Evolutionary conservation across 2,329 filamentous ascomycete species (phyloP).

Genomic region (Berkeleyomyces rouxiae): DNA sequence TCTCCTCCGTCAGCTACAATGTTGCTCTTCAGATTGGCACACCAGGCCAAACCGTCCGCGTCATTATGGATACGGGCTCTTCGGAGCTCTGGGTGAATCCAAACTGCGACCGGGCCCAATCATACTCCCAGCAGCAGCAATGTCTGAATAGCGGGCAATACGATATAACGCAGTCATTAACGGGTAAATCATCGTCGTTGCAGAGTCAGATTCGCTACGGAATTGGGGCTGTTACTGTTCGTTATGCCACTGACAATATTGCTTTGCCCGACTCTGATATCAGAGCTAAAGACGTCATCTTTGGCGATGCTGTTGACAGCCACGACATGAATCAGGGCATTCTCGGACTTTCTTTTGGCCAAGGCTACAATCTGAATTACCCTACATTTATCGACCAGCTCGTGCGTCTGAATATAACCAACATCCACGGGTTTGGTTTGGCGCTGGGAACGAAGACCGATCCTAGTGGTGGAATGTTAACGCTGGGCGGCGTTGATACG

Average conservation of each 20-base stretch:
- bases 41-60: conserved; percentile 23
- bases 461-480: conserved; percentile 19
- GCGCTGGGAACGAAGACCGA: conserved; percentile 20
- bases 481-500: conserved; percentile 32
- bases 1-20: conserved; percentile 22
- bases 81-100: conserved; percentile 29
- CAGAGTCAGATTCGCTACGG: conserved; percentile 18
- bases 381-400: conserved; percentile 20
- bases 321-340: conserved; percentile 20
- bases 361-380: conserved; percentile 18
- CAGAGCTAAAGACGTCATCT: conserved; percentile 17
- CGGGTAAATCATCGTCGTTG: conserved; percentile 13
- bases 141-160: conserved; percentile 13
- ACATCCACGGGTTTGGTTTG: conserved; percentile 20
- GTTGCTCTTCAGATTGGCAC: conserved; percentile 25
- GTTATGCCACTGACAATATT: conserved; percentile 20
- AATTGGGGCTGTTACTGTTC: conserved; percentile 18
- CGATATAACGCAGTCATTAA: conserved; percentile 17
- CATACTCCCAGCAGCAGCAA: conserved; percentile 11
- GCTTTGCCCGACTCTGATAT: conserved; percentile 18
- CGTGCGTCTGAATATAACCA: conserved; percentile 17
- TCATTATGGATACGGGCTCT: conserved; percentile 27
- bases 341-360: conserved; percentile 21
- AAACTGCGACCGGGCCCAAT: conserved; percentile 18
- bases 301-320: conserved; percentile 20